Evolutionary conservation across 352 stramenopile genomes (phyloP).

Genomic region (Thalassiosira livingstoniorum): DNA sequence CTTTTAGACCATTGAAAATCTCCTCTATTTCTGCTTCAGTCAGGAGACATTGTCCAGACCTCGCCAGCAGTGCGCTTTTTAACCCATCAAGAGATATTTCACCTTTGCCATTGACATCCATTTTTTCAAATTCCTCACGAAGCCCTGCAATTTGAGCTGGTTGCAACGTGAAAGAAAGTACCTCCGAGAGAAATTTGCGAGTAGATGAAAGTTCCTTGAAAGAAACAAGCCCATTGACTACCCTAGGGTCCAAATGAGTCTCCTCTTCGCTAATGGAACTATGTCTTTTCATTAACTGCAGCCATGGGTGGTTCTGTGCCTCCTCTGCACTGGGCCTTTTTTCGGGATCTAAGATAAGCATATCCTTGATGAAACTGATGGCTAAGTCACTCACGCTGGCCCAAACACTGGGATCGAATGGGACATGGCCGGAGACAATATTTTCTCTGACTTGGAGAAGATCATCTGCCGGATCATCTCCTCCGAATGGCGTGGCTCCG

Average conservation of each 20-base stretch:
- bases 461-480: conserved; percentile 86
- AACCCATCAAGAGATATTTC: conserved; percentile 79
- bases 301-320: conserved; percentile 69
- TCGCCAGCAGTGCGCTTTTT: conserved; percentile 68
- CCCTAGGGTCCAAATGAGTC: conserved; percentile 62
- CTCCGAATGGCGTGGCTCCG: conserved; percentile 95
- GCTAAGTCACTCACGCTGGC: conserved; percentile 65
- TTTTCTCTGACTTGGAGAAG: conserved; percentile 70
- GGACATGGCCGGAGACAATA: conserved; percentile 67
- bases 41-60: conserved; percentile 54
- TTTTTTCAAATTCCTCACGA: conserved; percentile 86
- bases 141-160: conserved; percentile 84
- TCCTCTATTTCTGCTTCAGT: conserved; percentile 78
- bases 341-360: conserved; percentile 70
- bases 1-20: conserved; percentile 80
- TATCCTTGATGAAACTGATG: conserved; percentile 75
- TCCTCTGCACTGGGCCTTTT: conserved; percentile 69
- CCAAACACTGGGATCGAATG: conserved; percentile 82
- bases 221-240: conserved; percentile 70
- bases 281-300: conserved; percentile 70
- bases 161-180: conserved; percentile 86
- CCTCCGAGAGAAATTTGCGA: conserved; percentile 84
- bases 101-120: conserved; percentile 80
- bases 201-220: conserved; percentile 84
- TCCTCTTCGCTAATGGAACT: conserved; percentile 36